These are phyloP conservation scores for Phytophthora ohioensis DNA, from an alignment of 352 stramenopile species.

Conservation along the genomic window DNA sequence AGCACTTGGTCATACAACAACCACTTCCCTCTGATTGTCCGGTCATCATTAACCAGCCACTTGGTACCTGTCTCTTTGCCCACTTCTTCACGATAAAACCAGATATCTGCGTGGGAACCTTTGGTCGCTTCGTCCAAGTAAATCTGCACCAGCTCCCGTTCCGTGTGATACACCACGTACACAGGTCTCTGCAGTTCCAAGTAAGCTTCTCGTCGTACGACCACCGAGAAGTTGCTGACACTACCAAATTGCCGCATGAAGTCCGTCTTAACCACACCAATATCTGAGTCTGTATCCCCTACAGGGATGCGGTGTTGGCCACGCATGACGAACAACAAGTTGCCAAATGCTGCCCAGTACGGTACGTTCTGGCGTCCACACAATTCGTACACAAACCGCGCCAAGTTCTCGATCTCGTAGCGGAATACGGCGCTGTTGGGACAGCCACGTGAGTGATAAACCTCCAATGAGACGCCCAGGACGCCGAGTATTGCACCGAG, in stretches of 20 bases:
- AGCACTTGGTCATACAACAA: constrained; percentile 75
- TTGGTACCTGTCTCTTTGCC: constrained; percentile 40
- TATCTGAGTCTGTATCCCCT: constrained; percentile 83
- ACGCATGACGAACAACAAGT: constrained; percentile 79
- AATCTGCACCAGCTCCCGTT: constrained; percentile 76
- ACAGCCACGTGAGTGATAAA: constrained; percentile 68
- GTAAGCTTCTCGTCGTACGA: constrained; percentile 53
- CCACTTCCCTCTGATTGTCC: constrained; percentile 72
- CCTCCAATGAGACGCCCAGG: constrained; percentile 57
- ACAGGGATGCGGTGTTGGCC: constrained; percentile 67
- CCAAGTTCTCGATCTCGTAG: constrained; percentile 72
- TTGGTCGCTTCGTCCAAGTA: constrained; percentile 55
- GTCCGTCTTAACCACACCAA: constrained; percentile 66
- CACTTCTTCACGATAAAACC: constrained; percentile 72
- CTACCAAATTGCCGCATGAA: constrained; percentile 61
- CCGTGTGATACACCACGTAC: constrained; percentile 59
- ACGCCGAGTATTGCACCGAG: constrained; percentile 43
- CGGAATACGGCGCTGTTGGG: constrained; percentile 77
- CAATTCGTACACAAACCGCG: constrained; percentile 70
- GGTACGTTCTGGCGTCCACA: constrained; percentile 56
- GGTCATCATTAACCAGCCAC: constrained; percentile 78
- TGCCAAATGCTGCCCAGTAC: constrained; percentile 82
- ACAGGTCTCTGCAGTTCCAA: constrained; percentile 56
- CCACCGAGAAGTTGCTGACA: constrained; percentile 64
- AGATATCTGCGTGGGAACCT: constrained; percentile 81